A percentile compares a stretch with the other conserved stretches of the same genome.
Evolutionary conservation across 352 stramenopile species (phyloP).

Genomic region (Phytophthora europaea): DNA sequence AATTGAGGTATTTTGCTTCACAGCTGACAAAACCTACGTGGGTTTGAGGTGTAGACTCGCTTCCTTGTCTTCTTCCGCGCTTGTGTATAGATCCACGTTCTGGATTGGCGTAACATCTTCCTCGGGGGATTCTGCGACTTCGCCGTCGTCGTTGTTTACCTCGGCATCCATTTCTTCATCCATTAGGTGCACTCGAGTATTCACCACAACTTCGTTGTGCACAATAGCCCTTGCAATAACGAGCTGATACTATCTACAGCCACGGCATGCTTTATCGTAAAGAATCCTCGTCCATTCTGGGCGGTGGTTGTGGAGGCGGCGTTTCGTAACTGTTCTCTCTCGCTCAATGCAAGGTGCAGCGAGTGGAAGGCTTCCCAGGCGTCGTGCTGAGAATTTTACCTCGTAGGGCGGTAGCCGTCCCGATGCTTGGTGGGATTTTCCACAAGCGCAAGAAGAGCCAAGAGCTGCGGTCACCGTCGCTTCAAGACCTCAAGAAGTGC

Average conservation of each 20-base stretch:
- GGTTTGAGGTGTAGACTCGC: conserved; percentile 49
- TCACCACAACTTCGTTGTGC: conserved; percentile 12
- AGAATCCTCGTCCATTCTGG: conserved; percentile 15
- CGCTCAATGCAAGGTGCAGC: neutral
- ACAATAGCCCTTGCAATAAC: conserved; percentile 1
- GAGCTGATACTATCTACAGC: neutral
- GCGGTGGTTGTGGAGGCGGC: conserved; percentile 19
- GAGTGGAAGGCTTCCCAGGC: neutral
- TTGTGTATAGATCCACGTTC: conserved; percentile 1
- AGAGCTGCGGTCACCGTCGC: conserved; percentile 73
- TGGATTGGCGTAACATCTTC: conserved; percentile 13
- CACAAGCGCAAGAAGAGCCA: conserved; percentile 85
- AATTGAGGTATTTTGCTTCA: neutral
- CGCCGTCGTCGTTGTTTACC: conserved; percentile 8
- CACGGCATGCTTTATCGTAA: conserved; percentile 16
- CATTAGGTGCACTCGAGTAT: conserved; percentile 8
- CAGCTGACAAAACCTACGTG: conserved; percentile 31
- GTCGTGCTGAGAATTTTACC: conserved; percentile 5
- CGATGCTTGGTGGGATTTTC: conserved; percentile 82
- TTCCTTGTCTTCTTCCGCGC: conserved; percentile 45
- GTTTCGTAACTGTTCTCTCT: conserved; percentile 47
- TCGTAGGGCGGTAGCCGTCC: neutral
- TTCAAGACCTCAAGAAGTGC: conserved; percentile 84
- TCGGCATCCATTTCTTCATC: conserved; percentile 8
- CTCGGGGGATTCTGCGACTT: conserved; percentile 9